phyloP scores from a whole-genome alignment of 441 rosid genomes.

The Jatropha multifida region DNA sequence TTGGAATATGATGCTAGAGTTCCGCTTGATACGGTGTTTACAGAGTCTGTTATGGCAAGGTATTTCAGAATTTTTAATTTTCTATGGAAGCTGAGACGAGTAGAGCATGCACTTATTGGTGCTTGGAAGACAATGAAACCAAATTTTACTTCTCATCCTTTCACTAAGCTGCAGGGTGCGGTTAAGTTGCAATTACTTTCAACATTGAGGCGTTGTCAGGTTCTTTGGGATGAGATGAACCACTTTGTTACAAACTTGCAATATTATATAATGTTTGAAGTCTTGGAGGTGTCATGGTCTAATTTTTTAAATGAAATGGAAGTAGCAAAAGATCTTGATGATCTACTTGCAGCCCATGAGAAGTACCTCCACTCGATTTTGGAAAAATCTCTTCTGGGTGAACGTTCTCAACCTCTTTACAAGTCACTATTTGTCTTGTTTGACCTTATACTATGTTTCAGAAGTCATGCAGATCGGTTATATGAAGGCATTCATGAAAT shows the following conservation, averaged over 20 bases:
- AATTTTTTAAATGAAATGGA: conserved; percentile 80
- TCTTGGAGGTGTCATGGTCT: conserved; percentile 95
- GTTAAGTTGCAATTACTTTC: conserved; percentile 77
- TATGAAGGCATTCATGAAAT: conserved; percentile 83
- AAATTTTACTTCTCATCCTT: conserved; percentile 81
- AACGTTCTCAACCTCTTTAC: conserved; percentile 70
- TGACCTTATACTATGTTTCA: conserved; percentile 82
- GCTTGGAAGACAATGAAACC: conserved; percentile 99
- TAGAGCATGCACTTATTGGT: conserved; percentile 93
- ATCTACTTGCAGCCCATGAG: conserved; percentile 86
- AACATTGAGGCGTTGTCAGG: conserved; percentile 87
- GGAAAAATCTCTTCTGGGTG: conserved; percentile 88
- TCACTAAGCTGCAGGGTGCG: conserved; percentile 63
- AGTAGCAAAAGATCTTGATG: conserved; percentile 88
- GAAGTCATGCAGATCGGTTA: conserved; percentile 81
- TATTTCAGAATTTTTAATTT: conserved; percentile 84
- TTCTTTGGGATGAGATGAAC: conserved; percentile 93
- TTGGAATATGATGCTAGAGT: conserved; percentile 89
- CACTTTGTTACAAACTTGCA: conserved; percentile 92
- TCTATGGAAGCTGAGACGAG: conserved; percentile 90
- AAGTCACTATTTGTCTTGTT: conserved; percentile 77
- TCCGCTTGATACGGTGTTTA: conserved; percentile 85
- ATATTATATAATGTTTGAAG: conserved; percentile 96
- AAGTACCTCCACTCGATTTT: conserved; percentile 78
- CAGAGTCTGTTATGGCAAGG: conserved; percentile 76